These are phyloP conservation scores for Sclerotiophoma versabilis DNA, from an alignment of 2,329 filamentous ascomycete species.

Conservation along the genomic window DNA sequence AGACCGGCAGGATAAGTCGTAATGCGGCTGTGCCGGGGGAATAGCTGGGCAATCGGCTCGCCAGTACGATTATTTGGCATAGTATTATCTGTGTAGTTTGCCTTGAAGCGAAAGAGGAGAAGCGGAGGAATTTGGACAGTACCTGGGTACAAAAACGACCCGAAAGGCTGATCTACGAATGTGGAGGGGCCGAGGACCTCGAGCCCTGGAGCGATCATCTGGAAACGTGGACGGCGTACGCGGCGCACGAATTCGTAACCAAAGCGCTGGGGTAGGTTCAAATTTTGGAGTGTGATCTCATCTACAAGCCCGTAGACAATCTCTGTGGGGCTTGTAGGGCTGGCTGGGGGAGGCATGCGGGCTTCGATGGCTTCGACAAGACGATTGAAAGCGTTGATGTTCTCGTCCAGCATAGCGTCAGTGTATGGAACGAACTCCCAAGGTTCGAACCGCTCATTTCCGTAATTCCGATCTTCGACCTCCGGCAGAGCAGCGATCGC, in stretches of 20 bases:
- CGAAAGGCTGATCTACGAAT: not conserved
- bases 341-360: not conserved
- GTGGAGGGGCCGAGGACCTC: not conserved
- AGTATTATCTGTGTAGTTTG: constrained; percentile 1
- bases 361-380: constrained; percentile 2
- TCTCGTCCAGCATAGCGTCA: not conserved
- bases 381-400: not conserved
- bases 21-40: not conserved
- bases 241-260: not conserved
- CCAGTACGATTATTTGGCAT: not conserved
- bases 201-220: not conserved
- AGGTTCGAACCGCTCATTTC: not conserved
- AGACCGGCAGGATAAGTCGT: constrained; percentile 20
- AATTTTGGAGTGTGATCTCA: not conserved
- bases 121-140: not conserved
- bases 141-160: not conserved
- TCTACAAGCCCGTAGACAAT: not conserved
- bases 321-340: not conserved
- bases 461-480: not conserved
- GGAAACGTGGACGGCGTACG: not conserved
- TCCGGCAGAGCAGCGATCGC: not conserved
- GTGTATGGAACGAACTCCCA: not conserved
- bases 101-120: constrained; percentile 6
- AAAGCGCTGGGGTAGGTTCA: not conserved
- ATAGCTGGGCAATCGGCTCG: not conserved